These are phyloP conservation scores for Cryptococcus floricola DNA, from an alignment of 1,284 basidiomycete species.

Conservation along the genomic window DNA sequence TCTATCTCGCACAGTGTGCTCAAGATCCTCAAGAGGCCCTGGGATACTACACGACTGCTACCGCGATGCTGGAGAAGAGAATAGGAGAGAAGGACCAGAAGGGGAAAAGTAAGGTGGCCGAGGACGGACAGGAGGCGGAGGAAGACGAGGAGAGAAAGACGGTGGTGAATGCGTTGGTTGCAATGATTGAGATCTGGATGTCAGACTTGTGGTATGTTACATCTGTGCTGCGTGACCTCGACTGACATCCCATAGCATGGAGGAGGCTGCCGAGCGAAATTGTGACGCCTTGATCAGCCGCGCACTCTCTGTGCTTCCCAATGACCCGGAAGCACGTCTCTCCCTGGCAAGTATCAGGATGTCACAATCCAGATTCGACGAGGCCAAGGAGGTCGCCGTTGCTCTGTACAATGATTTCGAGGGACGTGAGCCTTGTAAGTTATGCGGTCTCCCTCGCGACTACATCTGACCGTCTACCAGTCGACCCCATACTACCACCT, in stretches of 20 bases:
- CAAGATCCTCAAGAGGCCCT: slow-evolving; percentile 68
- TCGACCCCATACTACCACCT: slow-evolving; percentile 67
- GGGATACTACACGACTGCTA: slow-evolving; percentile 74
- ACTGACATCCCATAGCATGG: slow-evolving; percentile 57
- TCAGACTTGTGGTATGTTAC: slow-evolving; percentile 76
- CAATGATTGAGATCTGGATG: slow-evolving; percentile 96
- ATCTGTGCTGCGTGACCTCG: not conserved
- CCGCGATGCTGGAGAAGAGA: slow-evolving; percentile 66
- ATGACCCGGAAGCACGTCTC: slow-evolving; percentile 75
- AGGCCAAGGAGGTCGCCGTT: slow-evolving; percentile 67
- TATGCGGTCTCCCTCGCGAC: not conserved
- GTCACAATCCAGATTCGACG: slow-evolving; percentile 77
- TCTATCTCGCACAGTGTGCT: slow-evolving; percentile 84
- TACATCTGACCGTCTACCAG: slow-evolving; percentile 44
- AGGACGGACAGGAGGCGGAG: slow-evolving; percentile 59
- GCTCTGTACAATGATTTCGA: slow-evolving; percentile 70
- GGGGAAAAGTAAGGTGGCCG: slow-evolving; percentile 39
- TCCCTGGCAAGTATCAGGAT: slow-evolving; percentile 81
- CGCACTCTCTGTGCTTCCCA: slow-evolving; percentile 70
- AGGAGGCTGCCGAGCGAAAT: slow-evolving; percentile 55
- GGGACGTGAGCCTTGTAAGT: slow-evolving; percentile 64
- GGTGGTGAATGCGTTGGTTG: slow-evolving; percentile 77
- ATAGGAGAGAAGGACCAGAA: slow-evolving; percentile 44
- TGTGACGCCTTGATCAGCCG: slow-evolving; percentile 72
- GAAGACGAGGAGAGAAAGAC: slow-evolving; percentile 63